These are phyloP conservation scores for Lipomyces spencermartinsiae DNA, from an alignment of 805 yeast genomes.

Conservation along the genomic window DNA sequence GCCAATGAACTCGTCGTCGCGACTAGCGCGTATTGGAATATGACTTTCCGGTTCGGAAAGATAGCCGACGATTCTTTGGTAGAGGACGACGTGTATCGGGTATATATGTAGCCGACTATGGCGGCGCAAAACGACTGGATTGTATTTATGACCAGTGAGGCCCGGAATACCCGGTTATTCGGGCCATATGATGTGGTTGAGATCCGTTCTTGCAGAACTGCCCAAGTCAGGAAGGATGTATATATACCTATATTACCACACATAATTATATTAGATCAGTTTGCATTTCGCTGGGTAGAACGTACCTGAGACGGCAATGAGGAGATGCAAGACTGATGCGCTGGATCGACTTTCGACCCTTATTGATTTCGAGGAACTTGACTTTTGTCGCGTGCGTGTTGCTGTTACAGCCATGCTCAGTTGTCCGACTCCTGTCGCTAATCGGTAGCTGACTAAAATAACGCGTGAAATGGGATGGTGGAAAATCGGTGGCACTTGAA, in stretches of 20 bases:
- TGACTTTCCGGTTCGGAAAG: constrained; percentile 43
- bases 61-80: constrained; percentile 27
- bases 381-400: not conserved
- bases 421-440: not conserved
- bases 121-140: constrained; percentile 78
- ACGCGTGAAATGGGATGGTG: not conserved
- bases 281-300: no score
- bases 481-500: not conserved
- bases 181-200: constrained; percentile 75
- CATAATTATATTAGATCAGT: constrained; percentile 25
- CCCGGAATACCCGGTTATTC: constrained; percentile 62
- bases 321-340: constrained; percentile 11
- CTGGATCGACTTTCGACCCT: constrained; percentile 2
- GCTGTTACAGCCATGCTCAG: not conserved
- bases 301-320: constrained; percentile 17
- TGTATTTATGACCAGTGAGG: constrained; percentile 78
- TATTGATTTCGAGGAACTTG: not conserved
- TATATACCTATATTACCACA: constrained; percentile 70
- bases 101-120: constrained; percentile 67
- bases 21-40: constrained; percentile 55
- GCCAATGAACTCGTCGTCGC: constrained; percentile 80
- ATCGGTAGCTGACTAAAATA: no score
- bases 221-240: constrained; percentile 88
- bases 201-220: constrained; percentile 86
- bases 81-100: constrained; percentile 40